Evolutionary conservation across 495 filamentous ascomycete species (phyloP).

Genomic region (Achaetomiella virescens): DNA sequence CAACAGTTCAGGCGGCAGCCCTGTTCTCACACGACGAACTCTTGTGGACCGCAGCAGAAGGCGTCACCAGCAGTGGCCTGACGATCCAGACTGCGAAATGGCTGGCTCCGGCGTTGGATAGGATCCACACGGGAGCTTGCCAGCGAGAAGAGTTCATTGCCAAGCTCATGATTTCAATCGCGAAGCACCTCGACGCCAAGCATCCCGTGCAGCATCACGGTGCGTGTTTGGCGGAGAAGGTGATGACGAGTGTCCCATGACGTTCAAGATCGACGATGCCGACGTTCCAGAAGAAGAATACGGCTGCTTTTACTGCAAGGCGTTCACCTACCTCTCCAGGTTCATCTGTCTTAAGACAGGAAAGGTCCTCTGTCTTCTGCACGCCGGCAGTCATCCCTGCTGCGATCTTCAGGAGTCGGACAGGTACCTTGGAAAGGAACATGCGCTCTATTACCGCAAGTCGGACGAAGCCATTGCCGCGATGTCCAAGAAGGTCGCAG

Average conservation of each 20-base stretch:
- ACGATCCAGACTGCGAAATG: conserved; percentile 93
- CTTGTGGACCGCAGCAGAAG: conserved; percentile 72
- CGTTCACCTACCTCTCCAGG: conserved; percentile 84
- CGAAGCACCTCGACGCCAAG: conserved; percentile 51
- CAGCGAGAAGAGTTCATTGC: conserved; percentile 62
- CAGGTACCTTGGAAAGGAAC: conserved; percentile 54
- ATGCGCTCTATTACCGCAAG: conserved; percentile 68
- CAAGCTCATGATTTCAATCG: conserved; percentile 49
- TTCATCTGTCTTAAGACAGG: conserved; percentile 73
- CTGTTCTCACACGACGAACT: conserved; percentile 97
- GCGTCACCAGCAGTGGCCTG: conserved; percentile 59
- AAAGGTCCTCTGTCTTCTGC: conserved; percentile 71
- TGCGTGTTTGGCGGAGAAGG: conserved; percentile 42
- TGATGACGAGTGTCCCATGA: conserved; percentile 35
- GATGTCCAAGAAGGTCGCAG: conserved; percentile 68
- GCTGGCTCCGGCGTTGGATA: conserved; percentile 78
- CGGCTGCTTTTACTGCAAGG: conserved; percentile 86
- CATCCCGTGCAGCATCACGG: conserved; percentile 26
- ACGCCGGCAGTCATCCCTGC: conserved; percentile 72
- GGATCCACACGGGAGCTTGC: conserved; percentile 66
- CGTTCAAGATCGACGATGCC: conserved; percentile 52
- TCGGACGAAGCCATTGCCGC: conserved; percentile 61
- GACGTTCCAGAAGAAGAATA: conserved; percentile 86
- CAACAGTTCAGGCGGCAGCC: conserved; percentile 86
- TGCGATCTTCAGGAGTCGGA: conserved; percentile 60